Conservation (phyloP, 2,329 filamentous ascomycete genomes). For the Pseudonectria buxi region DNA sequence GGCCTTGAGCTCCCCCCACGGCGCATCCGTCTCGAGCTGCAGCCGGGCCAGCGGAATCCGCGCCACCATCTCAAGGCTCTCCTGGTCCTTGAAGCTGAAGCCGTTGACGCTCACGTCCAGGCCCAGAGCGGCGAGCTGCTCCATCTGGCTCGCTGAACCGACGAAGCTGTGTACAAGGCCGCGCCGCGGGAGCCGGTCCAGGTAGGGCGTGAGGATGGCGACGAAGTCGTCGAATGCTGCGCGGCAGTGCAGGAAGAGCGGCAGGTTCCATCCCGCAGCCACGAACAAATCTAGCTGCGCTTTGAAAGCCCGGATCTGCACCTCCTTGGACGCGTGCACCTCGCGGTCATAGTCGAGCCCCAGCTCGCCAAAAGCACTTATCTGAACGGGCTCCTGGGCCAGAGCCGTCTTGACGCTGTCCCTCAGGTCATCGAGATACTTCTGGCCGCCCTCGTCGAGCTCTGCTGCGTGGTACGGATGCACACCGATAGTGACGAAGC, state of each 20-base stretch:
- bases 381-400: constrained; percentile 17
- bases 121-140: constrained; percentile 16
- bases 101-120: constrained; percentile 36
- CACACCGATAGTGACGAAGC: constrained; percentile 41
- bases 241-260: constrained; percentile 21
- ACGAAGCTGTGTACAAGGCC: constrained; percentile 23
- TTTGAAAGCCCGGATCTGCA: constrained; percentile 18
- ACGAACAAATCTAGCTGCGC: constrained; percentile 20
- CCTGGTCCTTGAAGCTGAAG: constrained; percentile 31
- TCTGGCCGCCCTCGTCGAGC: constrained; percentile 26
- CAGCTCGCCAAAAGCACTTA: constrained; percentile 43
- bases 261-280: constrained; percentile 17
- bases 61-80: constrained; percentile 19
- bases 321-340: constrained; percentile 32
- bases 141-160: constrained; percentile 16
- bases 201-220: constrained; percentile 33
- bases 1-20: constrained; percentile 21
- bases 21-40: constrained; percentile 22
- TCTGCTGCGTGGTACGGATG: constrained; percentile 45
- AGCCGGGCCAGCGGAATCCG: constrained; percentile 16
- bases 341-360: constrained; percentile 45
- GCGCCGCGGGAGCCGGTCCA: constrained; percentile 16
- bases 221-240: constrained; percentile 22
- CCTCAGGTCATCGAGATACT: constrained; percentile 16
- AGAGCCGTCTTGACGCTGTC: constrained; percentile 19